phyloP scores from a whole-genome alignment of 345 rosid species.

The Rhodamnia rubescens region DNA sequence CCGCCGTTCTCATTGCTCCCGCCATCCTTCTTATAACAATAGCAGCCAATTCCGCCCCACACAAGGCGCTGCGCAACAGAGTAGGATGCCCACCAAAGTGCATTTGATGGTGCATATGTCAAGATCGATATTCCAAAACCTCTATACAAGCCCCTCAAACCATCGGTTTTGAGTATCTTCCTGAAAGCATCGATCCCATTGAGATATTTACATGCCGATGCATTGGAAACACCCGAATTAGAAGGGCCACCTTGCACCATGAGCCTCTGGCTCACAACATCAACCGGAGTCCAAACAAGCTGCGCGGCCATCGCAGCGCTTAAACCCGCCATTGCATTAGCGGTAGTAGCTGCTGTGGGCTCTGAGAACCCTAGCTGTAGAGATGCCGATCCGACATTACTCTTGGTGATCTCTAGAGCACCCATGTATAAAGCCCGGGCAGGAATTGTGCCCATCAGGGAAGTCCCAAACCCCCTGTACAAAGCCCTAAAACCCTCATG shows the following conservation, averaged over 20 bases:
- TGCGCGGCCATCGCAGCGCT: constrained; percentile 94
- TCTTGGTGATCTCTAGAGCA: constrained; percentile 80
- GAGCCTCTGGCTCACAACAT: constrained; percentile 87
- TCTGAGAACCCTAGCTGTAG: constrained; percentile 61
- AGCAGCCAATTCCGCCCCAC: constrained; percentile 53
- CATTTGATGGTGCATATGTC: constrained; percentile 86
- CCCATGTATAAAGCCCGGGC: constrained; percentile 91
- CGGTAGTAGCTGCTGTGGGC: constrained; percentile 49
- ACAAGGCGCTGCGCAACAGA: constrained; percentile 52
- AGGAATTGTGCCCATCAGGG: constrained; percentile 81
- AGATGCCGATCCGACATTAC: constrained; percentile 65
- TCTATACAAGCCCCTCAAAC: constrained; percentile 68
- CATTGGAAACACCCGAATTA: constrained; percentile 13
- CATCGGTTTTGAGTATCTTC: constrained; percentile 53
- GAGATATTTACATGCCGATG: constrained; percentile 42
- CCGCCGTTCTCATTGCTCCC: constrained; percentile 6
- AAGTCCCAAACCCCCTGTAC: constrained; percentile 87
- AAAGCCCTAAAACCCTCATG: constrained; percentile 69
- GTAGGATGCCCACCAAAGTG: constrained; percentile 86
- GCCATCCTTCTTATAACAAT: constrained; percentile 32
- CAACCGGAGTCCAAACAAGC: constrained; percentile 91
- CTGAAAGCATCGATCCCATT: constrained; percentile 73
- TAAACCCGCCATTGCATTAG: constrained; percentile 75
- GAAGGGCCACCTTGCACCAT: constrained; percentile 66
- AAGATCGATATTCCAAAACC: constrained; percentile 78